phyloP scores from a whole-genome alignment of 352 stramenopile genomes.

The Phytophthora pinifolia region DNA sequence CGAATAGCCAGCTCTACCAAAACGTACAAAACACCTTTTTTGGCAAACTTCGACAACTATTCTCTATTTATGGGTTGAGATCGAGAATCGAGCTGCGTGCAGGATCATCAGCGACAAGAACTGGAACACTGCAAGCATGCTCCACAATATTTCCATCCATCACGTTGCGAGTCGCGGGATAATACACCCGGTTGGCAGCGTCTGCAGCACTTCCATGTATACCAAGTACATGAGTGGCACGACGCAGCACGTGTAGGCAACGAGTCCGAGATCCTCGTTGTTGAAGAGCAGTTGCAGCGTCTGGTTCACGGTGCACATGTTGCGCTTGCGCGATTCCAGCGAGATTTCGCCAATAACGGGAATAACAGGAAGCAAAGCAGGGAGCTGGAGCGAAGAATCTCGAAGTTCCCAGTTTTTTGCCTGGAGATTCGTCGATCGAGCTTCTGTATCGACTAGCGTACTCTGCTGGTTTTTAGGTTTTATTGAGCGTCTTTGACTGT shows the following conservation, averaged over 20 bases:
- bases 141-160: not conserved
- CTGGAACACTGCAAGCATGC: conserved; percentile 7
- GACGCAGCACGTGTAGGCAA: conserved; percentile 25
- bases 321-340: conserved; percentile 6
- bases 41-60: too few species aligned
- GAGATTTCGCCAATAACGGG: not conserved
- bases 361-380: not conserved
- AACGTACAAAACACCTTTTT: too few species aligned
- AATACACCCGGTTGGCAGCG: conserved; percentile 18
- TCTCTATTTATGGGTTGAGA: conserved; percentile 4
- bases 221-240: conserved; percentile 26
- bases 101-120: conserved; percentile 12
- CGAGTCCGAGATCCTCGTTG: conserved; percentile 28
- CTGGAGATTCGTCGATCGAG: too few species aligned
- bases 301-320: conserved; percentile 17
- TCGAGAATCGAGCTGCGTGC: conserved; percentile 7
- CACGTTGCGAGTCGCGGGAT: conserved; percentile 5
- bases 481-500: too few species aligned
- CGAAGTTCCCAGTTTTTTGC: too few species aligned
- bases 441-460: too few species aligned
- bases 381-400: not conserved
- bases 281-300: conserved; percentile 29
- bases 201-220: conserved; percentile 14
- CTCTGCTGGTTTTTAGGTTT: too few species aligned
- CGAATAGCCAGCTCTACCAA: too few species aligned